Evolutionary conservation across 2,329 filamentous ascomycete species (phyloP).

Genomic region (Calonectria montana): DNA sequence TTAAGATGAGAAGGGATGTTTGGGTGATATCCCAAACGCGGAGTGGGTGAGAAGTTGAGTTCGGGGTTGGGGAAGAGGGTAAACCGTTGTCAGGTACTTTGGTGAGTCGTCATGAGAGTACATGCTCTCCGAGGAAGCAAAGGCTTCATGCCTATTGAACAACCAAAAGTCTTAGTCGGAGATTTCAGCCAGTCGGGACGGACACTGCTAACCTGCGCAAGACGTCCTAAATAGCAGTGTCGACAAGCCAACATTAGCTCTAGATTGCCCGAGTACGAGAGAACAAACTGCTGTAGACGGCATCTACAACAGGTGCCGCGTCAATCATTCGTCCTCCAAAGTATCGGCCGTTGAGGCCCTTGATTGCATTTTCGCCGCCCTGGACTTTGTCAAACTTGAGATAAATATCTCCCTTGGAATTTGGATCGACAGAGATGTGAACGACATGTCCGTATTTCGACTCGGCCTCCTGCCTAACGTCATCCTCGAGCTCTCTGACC

Average conservation of each 20-base stretch:
- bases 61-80: background rate
- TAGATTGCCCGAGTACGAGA: conserved; percentile 86
- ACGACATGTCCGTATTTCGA: conserved; percentile 97
- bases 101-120: conserved; percentile 25
- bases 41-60: background rate
- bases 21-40: conserved; percentile 2
- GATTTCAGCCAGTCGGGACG: conserved; percentile 36
- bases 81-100: conserved; percentile 15
- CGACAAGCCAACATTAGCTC: conserved; percentile 66
- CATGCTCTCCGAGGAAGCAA: conserved; percentile 31
- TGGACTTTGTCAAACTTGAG: conserved; percentile 97
- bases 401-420: conserved; percentile 96
- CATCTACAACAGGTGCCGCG: conserved; percentile 95
- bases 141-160: conserved; percentile 44
- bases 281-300: conserved; percentile 98
- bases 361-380: conserved; percentile 96
- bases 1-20: conserved; percentile 30
- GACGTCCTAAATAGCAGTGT: conserved; percentile 60
- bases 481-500: conserved; percentile 94
- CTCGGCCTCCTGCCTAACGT: conserved; percentile 93
- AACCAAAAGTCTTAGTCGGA: conserved; percentile 42
- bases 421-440: conserved; percentile 94
- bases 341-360: conserved; percentile 95
- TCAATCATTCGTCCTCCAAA: conserved; percentile 95
- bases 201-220: conserved; percentile 51